Percentiles rank a stretch among this genome's conserved stretches.
Conservation (phyloP, 2,329 filamentous ascomycete species). For the Hypoxylon sp. region DNA sequence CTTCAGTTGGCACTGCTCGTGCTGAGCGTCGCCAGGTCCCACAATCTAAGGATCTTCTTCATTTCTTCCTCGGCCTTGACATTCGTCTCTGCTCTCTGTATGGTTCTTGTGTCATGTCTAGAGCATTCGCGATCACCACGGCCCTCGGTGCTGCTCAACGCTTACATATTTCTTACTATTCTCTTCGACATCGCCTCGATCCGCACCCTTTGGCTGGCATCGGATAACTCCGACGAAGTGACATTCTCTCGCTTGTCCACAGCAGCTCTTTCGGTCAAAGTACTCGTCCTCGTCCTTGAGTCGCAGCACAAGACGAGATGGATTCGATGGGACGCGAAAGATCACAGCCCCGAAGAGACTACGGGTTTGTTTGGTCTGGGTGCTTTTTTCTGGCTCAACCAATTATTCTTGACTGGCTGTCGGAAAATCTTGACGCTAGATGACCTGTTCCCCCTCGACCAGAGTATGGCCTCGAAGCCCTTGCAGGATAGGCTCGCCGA, state of each 20-base stretch:
- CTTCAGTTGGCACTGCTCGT: constrained; percentile 23
- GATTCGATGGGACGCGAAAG: constrained; percentile 28
- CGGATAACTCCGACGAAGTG: constrained; percentile 25
- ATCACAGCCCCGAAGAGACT: constrained; percentile 49
- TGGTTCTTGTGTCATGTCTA: constrained; percentile 31
- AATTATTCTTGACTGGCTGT: constrained; percentile 44
- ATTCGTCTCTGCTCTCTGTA: constrained; percentile 28
- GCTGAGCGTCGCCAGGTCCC: constrained; percentile 10
- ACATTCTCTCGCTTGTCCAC: constrained; percentile 32
- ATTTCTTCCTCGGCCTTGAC: constrained; percentile 23
- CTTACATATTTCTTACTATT: constrained; percentile 57
- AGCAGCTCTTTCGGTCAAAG: constrained; percentile 27
- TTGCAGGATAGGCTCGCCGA: constrained; percentile 17
- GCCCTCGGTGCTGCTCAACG: constrained; percentile 58
- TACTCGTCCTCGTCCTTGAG: constrained; percentile 23
- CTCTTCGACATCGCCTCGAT: constrained; percentile 58
- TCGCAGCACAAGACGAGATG: constrained; percentile 30
- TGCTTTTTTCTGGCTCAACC: constrained; percentile 51
- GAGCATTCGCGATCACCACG: constrained; percentile 45
- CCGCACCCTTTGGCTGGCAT: constrained; percentile 58
- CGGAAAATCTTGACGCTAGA: constrained; percentile 23
- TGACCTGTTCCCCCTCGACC: constrained; percentile 30
- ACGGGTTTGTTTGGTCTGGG: constrained; percentile 49
- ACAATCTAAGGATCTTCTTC: constrained; percentile 14
- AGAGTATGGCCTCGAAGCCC: constrained; percentile 13